A percentile compares a stretch with the other conserved stretches of the same genome.
phyloP scores from a whole-genome alignment of 148 eudicot genomes.

The Spergularia bocconei region DNA sequence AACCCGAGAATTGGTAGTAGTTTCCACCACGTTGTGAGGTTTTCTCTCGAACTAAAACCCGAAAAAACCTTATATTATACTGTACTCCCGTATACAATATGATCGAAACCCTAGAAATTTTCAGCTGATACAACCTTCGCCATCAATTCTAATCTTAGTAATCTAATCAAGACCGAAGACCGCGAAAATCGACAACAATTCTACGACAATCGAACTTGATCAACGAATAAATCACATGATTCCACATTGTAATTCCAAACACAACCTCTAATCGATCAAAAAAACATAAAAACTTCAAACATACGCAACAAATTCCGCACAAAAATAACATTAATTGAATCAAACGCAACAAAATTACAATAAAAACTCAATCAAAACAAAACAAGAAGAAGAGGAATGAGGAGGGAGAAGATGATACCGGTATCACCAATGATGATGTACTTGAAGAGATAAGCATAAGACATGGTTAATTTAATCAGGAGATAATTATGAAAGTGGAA shows the following conservation, averaged over 20 bases:
- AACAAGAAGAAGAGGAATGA: neutral
- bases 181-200: neutral
- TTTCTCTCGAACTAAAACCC: too few relatives aligned
- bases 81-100: too few relatives aligned
- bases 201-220: neutral
- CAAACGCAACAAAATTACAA: neutral
- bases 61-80: too few relatives aligned
- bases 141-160: too few relatives aligned
- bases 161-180: neutral
- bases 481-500: too few relatives aligned
- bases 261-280: neutral
- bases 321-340: neutral
- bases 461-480: slow-evolving; percentile 36
- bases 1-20: too few relatives aligned
- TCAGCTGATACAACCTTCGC: too few relatives aligned
- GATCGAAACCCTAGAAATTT: too few relatives aligned
- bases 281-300: neutral
- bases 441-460: slow-evolving; percentile 88
- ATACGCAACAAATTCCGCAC: neutral
- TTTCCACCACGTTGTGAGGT: too few relatives aligned
- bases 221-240: neutral
- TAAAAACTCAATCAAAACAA: neutral
- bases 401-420: slow-evolving; percentile 33
- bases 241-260: neutral
- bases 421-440: slow-evolving; percentile 91